Conservation (phyloP, 495 filamentous ascomycete genomes). For the Aspergillus leporis region DNA sequence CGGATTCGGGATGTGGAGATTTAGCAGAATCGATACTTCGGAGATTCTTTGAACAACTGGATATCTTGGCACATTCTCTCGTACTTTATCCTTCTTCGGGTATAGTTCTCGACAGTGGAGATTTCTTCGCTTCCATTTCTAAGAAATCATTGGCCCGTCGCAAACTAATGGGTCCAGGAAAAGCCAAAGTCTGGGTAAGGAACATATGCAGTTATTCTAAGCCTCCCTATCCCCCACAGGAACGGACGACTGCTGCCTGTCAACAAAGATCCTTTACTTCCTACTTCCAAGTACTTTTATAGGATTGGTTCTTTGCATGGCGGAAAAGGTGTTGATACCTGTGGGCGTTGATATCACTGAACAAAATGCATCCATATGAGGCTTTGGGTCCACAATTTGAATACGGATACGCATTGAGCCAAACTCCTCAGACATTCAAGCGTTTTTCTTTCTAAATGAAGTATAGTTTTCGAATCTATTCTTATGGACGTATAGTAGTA, state of each 20-base stretch:
- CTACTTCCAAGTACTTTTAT: too few relatives aligned
- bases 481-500: background rate
- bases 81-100: constrained; percentile 3
- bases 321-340: too few relatives aligned
- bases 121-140: background rate
- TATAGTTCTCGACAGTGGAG: constrained; percentile 10
- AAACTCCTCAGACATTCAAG: background rate
- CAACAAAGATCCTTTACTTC: too few relatives aligned
- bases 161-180: background rate
- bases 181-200: background rate
- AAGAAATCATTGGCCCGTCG: background rate
- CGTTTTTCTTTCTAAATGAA: background rate
- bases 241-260: too few relatives aligned
- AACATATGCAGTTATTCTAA: too few relatives aligned
- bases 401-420: too few relatives aligned
- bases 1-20: background rate
- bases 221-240: too few relatives aligned
- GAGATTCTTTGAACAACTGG: background rate
- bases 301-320: too few relatives aligned
- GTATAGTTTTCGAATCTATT: constrained; percentile 7
- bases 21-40: background rate
- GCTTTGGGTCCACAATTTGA: too few relatives aligned
- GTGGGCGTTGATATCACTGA: too few relatives aligned
- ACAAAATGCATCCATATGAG: too few relatives aligned
- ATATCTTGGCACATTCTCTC: background rate